Percentiles rank a stretch among this genome's conserved stretches.
phyloP scores from a whole-genome alignment of 192 early-diverging fungal species.

The Entomortierella lignicola region DNA sequence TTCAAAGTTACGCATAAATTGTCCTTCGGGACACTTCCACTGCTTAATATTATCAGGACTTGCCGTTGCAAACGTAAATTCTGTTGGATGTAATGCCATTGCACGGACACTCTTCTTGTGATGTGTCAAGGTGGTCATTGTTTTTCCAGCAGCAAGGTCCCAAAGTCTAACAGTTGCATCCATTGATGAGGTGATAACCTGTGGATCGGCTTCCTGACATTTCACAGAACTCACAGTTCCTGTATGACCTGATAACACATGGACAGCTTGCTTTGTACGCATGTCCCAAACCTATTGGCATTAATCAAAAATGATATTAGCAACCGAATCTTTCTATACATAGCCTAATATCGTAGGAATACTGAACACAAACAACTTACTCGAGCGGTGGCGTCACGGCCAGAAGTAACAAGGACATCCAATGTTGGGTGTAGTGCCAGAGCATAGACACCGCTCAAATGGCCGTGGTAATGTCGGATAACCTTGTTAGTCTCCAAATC shows the following conservation, averaged over 20 bases:
- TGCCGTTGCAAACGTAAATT: slow-evolving; percentile 92
- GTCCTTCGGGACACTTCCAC: slow-evolving; percentile 95
- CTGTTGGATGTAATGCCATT: slow-evolving; percentile 90
- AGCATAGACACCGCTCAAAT: slow-evolving; percentile 94
- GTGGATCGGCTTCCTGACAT: slow-evolving; percentile 96
- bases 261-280: slow-evolving; percentile 93
- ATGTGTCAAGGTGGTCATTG: slow-evolving; percentile 93
- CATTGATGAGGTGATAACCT: slow-evolving; percentile 94
- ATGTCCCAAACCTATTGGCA: slow-evolving; percentile 93
- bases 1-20: slow-evolving; percentile 95
- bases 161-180: slow-evolving; percentile 95
- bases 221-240: slow-evolving; percentile 88
- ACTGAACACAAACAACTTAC: no score
- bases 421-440: slow-evolving; percentile 93
- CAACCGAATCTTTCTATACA: no score
- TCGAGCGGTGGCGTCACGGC: slow-evolving; percentile 93
- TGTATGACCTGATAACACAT: slow-evolving; percentile 89
- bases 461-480: slow-evolving; percentile 98
- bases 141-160: slow-evolving; percentile 98
- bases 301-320: no score
- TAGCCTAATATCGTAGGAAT: no score
- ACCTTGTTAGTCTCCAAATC: slow-evolving; percentile 99
- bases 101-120: slow-evolving; percentile 98
- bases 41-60: slow-evolving; percentile 95
- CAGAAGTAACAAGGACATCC: slow-evolving; percentile 94